phyloP scores from a whole-genome alignment of 768 basidiomycete genomes.

The Termitomyces bulborhizus region DNA sequence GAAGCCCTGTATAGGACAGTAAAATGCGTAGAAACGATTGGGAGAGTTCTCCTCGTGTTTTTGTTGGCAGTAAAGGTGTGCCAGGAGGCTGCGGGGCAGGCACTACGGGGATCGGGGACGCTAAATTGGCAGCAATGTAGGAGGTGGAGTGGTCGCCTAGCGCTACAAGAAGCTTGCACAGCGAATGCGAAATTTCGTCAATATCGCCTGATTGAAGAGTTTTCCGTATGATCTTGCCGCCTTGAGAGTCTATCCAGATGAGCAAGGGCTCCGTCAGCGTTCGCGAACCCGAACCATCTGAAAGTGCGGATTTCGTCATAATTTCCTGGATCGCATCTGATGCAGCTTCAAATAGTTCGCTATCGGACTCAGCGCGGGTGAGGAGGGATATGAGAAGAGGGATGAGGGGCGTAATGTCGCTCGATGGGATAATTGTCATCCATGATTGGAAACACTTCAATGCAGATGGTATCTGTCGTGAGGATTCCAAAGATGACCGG shows the following conservation, averaged over 20 bases:
- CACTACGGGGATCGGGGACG: constrained; percentile 33
- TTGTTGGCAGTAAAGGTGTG: constrained; percentile 7
- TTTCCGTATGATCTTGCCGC: constrained; percentile 36
- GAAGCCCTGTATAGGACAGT: constrained; percentile 63
- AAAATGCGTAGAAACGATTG: constrained; percentile 70
- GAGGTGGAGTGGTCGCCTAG: constrained; percentile 82
- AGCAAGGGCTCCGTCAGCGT: constrained; percentile 82
- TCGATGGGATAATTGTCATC: constrained; percentile 66
- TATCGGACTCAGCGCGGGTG: constrained; percentile 44
- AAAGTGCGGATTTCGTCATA: constrained; percentile 65
- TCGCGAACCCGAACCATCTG: constrained; percentile 61
- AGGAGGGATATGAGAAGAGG: constrained; percentile 61
- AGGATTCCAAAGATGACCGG: constrained; percentile 40
- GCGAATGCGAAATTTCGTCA: constrained; percentile 55
- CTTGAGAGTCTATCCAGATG: constrained; percentile 64
- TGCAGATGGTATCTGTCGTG: constrained; percentile 58
- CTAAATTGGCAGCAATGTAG: constrained; percentile 68
- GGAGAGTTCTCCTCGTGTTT: constrained; percentile 43
- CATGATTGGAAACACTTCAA: constrained; percentile 81
- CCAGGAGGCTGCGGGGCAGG: constrained; percentile 18
- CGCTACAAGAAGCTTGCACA: constrained; percentile 77
- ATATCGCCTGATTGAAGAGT: constrained; percentile 33
- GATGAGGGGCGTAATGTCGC: constrained; percentile 67
- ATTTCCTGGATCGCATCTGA: constrained; percentile 76
- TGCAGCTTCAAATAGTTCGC: constrained; percentile 51